A percentile compares a stretch with the other conserved stretches of the same genome.
These are phyloP conservation scores for Phytomonas sp. DNA, from an alignment of 208 protist genomes.

Conservation along the genomic window DNA sequence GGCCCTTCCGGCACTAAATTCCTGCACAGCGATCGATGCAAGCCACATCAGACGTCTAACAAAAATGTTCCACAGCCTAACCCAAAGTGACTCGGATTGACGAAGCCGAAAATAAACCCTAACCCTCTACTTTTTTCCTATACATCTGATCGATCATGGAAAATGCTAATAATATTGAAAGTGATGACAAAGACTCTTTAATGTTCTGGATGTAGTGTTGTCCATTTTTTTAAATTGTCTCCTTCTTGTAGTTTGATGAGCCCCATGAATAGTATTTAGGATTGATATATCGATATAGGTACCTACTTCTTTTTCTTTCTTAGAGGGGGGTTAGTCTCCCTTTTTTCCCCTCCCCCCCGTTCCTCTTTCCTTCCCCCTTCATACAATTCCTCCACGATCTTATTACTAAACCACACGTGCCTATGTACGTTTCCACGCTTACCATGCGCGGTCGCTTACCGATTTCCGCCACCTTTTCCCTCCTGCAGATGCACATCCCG, in stretches of 20 bases:
- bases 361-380: background rate
- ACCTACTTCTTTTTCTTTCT: constrained; percentile 2
- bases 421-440: background rate
- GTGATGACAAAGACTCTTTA: background rate
- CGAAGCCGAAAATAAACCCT: background rate
- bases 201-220: background rate
- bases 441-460: background rate
- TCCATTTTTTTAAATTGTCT: background rate
- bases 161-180: background rate
- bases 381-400: background rate
- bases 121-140: background rate
- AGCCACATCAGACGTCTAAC: constrained; percentile 51
- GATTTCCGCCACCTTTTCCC: constrained; percentile 19
- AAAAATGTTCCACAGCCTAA: constrained; percentile 45
- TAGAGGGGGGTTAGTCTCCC: background rate
- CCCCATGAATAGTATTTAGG: background rate
- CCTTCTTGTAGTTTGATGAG: background rate
- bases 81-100: constrained; percentile 80
- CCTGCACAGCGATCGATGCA: constrained; percentile 27
- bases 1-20: constrained; percentile 41
- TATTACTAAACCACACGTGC: background rate
- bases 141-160: background rate
- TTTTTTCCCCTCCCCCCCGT: background rate
- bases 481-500: constrained; percentile 26
- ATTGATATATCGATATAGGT: background rate